Evolutionary conservation across 768 basidiomycete species (phyloP).

Genomic region (Hericium erinaceus): DNA sequence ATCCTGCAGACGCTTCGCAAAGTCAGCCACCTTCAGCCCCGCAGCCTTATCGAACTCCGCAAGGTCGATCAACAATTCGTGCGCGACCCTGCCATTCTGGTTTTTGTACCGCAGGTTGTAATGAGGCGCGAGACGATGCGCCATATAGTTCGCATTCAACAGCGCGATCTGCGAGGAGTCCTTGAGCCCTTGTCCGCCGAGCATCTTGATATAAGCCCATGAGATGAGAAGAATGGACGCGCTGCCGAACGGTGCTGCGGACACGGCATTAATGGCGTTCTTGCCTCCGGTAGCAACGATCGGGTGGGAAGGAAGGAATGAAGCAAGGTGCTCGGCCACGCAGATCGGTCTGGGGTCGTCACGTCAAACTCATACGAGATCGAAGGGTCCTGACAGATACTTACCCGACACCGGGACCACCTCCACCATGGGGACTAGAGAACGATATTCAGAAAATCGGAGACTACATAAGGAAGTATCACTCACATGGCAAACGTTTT

Average conservation of each 20-base stretch:
- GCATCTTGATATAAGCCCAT: conserved; percentile 99
- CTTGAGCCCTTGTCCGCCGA: conserved; percentile 86
- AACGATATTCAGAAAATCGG: background rate
- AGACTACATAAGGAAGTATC: background rate
- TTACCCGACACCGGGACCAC: conserved; percentile 92
- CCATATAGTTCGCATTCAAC: conserved; percentile 97
- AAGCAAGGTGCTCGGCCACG: conserved; percentile 84
- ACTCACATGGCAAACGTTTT: conserved; percentile 93
- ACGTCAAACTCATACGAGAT: too few species aligned
- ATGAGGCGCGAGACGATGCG: conserved; percentile 71
- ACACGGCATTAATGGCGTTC: conserved; percentile 78
- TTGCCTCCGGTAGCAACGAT: conserved; percentile 53
- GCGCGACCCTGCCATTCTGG: conserved; percentile 84
- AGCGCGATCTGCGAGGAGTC: conserved; percentile 83
- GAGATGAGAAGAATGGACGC: conserved; percentile 94
- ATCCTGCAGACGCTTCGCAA: conserved; percentile 94
- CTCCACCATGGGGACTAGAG: conserved; percentile 86
- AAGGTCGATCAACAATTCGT: conserved; percentile 91
- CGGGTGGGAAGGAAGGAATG: conserved; percentile 91
- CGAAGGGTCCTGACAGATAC: conserved; percentile 9
- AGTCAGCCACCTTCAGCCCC: conserved; percentile 89
- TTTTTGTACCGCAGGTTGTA: conserved; percentile 90
- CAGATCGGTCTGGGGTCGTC: conserved; percentile 65
- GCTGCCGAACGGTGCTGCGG: conserved; percentile 90
- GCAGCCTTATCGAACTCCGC: conserved; percentile 89